Evolutionary conservation across 768 basidiomycete species (phyloP).

Genomic region (Tubosaeta sp.): DNA sequence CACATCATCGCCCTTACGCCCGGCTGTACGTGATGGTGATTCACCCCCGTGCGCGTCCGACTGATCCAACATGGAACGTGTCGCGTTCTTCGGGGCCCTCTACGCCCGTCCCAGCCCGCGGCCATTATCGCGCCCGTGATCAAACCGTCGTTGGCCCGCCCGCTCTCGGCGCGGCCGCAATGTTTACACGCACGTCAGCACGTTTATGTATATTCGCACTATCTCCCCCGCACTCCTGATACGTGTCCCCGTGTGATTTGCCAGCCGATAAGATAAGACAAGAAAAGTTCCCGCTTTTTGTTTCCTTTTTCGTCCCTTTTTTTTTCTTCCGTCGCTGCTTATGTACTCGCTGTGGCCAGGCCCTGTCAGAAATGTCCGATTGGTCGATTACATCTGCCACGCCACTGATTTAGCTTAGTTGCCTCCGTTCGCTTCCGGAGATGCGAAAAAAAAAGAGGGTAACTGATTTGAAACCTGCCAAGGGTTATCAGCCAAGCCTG

Average conservation of each 20-base stretch:
- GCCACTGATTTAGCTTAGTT: constrained; percentile 9
- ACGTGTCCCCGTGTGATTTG: constrained; percentile 24
- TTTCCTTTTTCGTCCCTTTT: constrained; percentile 13
- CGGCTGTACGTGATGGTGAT: constrained; percentile 22
- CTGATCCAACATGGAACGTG: constrained; percentile 16
- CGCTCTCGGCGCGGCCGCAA: constrained; percentile 8
- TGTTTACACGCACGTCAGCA: constrained; percentile 7
- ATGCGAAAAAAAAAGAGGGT: constrained; percentile 8
- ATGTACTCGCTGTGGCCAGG: constrained; percentile 7
- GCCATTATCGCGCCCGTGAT: constrained; percentile 6
- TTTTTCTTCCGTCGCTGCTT: constrained; percentile 17
- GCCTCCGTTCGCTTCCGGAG: constrained; percentile 23
- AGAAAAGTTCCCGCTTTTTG: constrained; percentile 1
- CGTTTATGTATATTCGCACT: constrained; percentile 13
- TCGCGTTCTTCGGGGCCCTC: constrained; percentile 17
- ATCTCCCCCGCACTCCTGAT: constrained; percentile 19
- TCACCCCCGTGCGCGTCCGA: constrained; percentile 9
- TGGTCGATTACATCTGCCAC: constrained; percentile 5
- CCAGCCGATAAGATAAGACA: constrained; percentile 30
- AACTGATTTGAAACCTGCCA: constrained; percentile 15
- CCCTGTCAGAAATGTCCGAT: background rate
- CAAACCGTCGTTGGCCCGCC: constrained; percentile 5
- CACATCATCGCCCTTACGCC: constrained; percentile 10
- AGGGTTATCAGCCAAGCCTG: constrained; percentile 7
- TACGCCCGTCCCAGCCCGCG: constrained; percentile 20